A percentile compares a stretch with the other conserved stretches of the same genome.
Conservation (phyloP, 2,329 filamentous ascomycete species). For the Fusarium sp. region DNA sequence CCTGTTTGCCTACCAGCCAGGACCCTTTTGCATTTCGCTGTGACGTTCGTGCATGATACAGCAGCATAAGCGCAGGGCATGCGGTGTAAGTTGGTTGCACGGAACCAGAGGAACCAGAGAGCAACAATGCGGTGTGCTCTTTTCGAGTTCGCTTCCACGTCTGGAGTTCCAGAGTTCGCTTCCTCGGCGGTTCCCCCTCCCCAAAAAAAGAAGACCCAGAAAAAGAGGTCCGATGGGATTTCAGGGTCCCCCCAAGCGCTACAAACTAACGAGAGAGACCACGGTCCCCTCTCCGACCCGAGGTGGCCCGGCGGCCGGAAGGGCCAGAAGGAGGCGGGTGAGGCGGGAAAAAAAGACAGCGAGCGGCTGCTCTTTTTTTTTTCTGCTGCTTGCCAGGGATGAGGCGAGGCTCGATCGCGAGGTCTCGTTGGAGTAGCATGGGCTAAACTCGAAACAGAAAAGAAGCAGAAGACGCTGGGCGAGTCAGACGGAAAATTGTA, state of each 20-base stretch:
- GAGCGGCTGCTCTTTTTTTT: not conserved
- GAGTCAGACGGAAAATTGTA: slow-evolving; percentile 34
- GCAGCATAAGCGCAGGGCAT: slow-evolving; percentile 9
- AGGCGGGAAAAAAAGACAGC: slow-evolving; percentile 36
- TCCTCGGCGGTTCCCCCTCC: slow-evolving; percentile 19
- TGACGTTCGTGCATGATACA: slow-evolving; percentile 14
- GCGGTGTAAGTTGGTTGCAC: slow-evolving; percentile 35
- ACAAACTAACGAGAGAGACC: slow-evolving; percentile 20
- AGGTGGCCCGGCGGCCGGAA: slow-evolving; percentile 35
- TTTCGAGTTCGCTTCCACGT: slow-evolving; percentile 12
- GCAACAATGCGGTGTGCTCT: slow-evolving; percentile 27
- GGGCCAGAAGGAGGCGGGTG: slow-evolving; percentile 35
- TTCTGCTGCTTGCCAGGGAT: slow-evolving; percentile 1
- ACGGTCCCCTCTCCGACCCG: slow-evolving; percentile 18
- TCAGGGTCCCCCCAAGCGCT: slow-evolving; percentile 38
- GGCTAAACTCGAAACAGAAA: slow-evolving; percentile 33
- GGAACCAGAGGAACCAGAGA: slow-evolving; percentile 26
- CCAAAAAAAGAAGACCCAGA: slow-evolving; percentile 6
- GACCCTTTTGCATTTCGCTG: not conserved
- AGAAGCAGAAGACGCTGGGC: slow-evolving; percentile 34
- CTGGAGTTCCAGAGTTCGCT: slow-evolving; percentile 6
- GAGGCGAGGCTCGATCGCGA: slow-evolving; percentile 31
- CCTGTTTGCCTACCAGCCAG: not conserved
- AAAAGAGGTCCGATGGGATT: slow-evolving; percentile 24
- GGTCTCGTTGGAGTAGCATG: not conserved